Evolutionary conservation across 257 asterid species (phyloP).

Genomic region (Sherardia arvensis): DNA sequence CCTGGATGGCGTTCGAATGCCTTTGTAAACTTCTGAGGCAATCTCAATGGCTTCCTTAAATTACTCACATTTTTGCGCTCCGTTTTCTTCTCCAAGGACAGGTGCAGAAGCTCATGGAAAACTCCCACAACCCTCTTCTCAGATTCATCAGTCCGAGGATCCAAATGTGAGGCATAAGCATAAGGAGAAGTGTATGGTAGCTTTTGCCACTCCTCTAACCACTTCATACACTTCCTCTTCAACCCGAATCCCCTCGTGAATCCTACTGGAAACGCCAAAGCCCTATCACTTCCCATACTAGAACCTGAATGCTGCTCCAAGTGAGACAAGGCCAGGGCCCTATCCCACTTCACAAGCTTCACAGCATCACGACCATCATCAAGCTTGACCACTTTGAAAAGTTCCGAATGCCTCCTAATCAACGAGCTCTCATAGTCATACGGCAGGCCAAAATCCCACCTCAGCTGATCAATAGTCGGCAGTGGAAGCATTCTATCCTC

Average conservation of each 20-base stretch:
- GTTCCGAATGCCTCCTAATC: conserved; percentile 30
- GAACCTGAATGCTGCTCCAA: conserved; percentile 31
- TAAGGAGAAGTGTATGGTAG: conserved; percentile 82
- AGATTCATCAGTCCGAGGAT: conserved; percentile 75
- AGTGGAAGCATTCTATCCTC: conserved; percentile 57
- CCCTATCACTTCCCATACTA: conserved; percentile 14
- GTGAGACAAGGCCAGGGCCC: conserved; percentile 48
- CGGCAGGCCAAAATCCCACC: conserved; percentile 84
- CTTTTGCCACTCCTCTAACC: conserved; percentile 92
- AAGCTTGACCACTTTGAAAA: conserved; percentile 46
- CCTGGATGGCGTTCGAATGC: conserved; percentile 86
- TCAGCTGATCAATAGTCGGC: conserved; percentile 70
- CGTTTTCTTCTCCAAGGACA: conserved; percentile 45
- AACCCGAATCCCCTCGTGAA: conserved; percentile 84
- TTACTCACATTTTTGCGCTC: conserved; percentile 77
- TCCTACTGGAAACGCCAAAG: conserved; percentile 57
- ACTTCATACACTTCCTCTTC: conserved; percentile 75
- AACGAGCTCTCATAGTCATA: conserved; percentile 42
- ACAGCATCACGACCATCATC: conserved; percentile 65
- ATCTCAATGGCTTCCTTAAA: conserved; percentile 55
- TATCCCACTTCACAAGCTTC: conserved; percentile 56
- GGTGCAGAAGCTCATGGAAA: conserved; percentile 84
- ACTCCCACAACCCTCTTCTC: conserved; percentile 88
- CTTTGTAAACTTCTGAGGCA: conserved; percentile 89
- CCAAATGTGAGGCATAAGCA: conserved; percentile 53